Percentiles rank a stretch among this genome's conserved stretches.
Conservation (phyloP, 2,329 filamentous ascomycete genomes). For the Metarhizium rileyi region DNA sequence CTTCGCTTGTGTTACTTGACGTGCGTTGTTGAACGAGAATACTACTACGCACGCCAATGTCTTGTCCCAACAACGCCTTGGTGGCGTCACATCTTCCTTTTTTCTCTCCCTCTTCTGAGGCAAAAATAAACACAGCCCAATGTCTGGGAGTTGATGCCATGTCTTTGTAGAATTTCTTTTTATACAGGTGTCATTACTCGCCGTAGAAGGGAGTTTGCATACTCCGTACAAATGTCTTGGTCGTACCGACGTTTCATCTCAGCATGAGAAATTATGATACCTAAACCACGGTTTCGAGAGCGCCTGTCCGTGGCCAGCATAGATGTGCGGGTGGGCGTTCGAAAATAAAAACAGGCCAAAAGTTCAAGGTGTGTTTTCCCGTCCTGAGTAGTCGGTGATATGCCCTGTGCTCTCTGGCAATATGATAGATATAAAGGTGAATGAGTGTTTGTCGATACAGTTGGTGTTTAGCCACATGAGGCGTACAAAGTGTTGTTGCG, state of each 20-base stretch:
- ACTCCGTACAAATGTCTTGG: not conserved
- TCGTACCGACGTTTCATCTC: not conserved
- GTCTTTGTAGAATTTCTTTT: not conserved
- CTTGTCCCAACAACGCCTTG: not conserved
- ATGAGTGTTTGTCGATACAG: not conserved
- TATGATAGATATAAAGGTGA: not conserved
- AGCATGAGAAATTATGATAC: not conserved
- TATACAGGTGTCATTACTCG: not conserved
- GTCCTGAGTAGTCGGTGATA: not conserved
- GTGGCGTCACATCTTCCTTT: not conserved
- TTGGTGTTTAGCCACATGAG: not conserved
- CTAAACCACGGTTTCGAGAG: not conserved
- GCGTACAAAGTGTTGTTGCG: not conserved
- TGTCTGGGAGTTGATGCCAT: not conserved
- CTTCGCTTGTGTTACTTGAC: not conserved
- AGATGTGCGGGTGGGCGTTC: not conserved
- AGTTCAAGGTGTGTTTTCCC: not conserved
- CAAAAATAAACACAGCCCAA: not conserved
- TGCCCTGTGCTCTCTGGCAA: not conserved
- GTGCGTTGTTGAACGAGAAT: not conserved
- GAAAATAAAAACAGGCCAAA: not conserved
- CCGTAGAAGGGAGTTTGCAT: not conserved
- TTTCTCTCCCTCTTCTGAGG: not conserved
- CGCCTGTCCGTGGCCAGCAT: not conserved
- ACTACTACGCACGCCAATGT: not conserved